Conservation (phyloP, 768 basidiomycete species). For the Nevesoporus exiguus region DNA sequence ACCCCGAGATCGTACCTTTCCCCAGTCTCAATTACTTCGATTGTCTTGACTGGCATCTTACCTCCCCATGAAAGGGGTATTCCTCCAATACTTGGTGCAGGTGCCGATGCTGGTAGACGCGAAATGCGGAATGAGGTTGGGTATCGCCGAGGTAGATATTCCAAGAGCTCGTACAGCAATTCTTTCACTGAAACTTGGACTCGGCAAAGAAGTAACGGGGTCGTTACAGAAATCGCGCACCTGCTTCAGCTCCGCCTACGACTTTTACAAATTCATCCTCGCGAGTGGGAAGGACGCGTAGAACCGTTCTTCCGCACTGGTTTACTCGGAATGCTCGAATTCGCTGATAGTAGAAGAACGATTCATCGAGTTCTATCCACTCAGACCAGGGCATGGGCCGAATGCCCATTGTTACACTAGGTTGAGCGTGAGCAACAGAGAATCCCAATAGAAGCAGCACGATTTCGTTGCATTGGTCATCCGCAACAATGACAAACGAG, state of each 20-base stretch:
- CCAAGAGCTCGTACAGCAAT: conserved; percentile 64
- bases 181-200: conserved; percentile 49
- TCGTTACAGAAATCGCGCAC: conserved; percentile 8
- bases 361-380: conserved; percentile 74
- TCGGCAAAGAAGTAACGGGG: neutral
- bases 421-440: neutral
- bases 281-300: conserved; percentile 45
- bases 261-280: conserved; percentile 40
- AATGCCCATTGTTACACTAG: conserved; percentile 71
- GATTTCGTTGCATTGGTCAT: neutral
- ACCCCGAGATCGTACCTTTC: conserved; percentile 51
- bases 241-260: conserved; percentile 33
- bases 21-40: conserved; percentile 51
- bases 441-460: neutral
- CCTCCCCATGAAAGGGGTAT: conserved; percentile 39
- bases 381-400: conserved; percentile 67
- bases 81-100: conserved; percentile 19
- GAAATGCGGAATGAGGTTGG: conserved; percentile 54
- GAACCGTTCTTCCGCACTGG: conserved; percentile 45
- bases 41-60: conserved; percentile 47
- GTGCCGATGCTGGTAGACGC: conserved; percentile 30
- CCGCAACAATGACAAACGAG: neutral
- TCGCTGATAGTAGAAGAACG: conserved; percentile 52
- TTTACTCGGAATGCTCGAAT: conserved; percentile 55
- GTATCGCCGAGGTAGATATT: conserved; percentile 65